phyloP scores from a whole-genome alignment of 2,329 filamentous ascomycete genomes.

The Fonsecaea pugnacius region DNA sequence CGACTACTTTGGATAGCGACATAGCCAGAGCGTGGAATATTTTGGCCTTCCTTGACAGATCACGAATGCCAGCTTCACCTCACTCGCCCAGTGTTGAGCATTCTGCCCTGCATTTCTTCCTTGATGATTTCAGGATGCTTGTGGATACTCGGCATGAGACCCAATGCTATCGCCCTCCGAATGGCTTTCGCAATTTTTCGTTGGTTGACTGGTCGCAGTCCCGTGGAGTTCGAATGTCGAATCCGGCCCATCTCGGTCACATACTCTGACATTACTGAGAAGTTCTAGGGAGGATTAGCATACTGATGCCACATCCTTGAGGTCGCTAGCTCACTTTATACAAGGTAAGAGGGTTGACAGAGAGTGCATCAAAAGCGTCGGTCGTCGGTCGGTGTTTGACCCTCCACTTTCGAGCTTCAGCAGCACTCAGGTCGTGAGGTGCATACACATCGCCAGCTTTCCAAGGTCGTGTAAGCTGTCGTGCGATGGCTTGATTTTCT shows the following conservation, averaged over 20 bases:
- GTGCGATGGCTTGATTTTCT: constrained; percentile 47
- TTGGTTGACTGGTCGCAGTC: constrained; percentile 86
- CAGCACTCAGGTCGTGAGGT: constrained; percentile 79
- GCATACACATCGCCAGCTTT: constrained; percentile 82
- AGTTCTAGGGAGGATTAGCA: constrained; percentile 67
- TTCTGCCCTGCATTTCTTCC: constrained; percentile 40
- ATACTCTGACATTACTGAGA: constrained; percentile 86
- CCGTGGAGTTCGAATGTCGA: constrained; percentile 73
- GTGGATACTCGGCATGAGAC: constrained; percentile 89
- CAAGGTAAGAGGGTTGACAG: constrained; percentile 77
- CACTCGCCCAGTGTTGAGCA: constrained; percentile 27
- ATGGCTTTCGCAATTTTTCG: constrained; percentile 92
- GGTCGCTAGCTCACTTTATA: constrained; percentile 72
- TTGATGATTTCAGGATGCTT: constrained; percentile 80
- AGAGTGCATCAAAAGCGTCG: constrained; percentile 80
- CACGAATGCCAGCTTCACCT: background rate
- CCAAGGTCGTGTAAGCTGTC: constrained; percentile 67
- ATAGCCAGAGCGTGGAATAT: background rate
- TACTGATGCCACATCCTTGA: constrained; percentile 8
- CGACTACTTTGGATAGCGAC: background rate
- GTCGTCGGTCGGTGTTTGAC: constrained; percentile 57
- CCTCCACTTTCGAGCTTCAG: constrained; percentile 82
- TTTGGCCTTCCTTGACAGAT: background rate
- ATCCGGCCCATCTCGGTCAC: constrained; percentile 85
- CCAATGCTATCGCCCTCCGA: constrained; percentile 82